Evolutionary conservation across 352 stramenopile species (phyloP).

Genomic region (Phytophthora cactorum): DNA sequence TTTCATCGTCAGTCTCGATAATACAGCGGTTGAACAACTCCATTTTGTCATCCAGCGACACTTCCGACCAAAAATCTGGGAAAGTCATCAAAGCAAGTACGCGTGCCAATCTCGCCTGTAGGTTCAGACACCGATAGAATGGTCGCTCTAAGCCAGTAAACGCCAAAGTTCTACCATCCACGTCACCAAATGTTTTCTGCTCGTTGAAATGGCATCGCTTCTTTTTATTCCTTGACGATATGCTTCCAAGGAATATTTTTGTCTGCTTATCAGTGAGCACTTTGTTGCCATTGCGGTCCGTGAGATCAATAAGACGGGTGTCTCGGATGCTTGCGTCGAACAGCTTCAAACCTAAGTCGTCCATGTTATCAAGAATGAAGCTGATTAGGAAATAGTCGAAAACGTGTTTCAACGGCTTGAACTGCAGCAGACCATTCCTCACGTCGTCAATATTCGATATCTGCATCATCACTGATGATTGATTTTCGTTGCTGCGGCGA

Average conservation of each 20-base stretch:
- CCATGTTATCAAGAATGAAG: slow-evolving; percentile 1
- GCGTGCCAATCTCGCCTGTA: slow-evolving; percentile 7
- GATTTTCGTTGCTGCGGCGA: slow-evolving; percentile 30
- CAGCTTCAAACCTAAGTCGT: not conserved
- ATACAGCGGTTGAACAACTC: not conserved
- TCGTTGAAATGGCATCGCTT: slow-evolving; percentile 14
- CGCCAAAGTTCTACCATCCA: slow-evolving; percentile 12
- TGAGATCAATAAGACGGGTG: slow-evolving; percentile 16
- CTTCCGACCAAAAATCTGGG: slow-evolving; percentile 29
- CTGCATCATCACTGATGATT: slow-evolving; percentile 26
- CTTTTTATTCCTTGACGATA: slow-evolving; percentile 14
- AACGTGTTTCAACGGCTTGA: slow-evolving; percentile 29
- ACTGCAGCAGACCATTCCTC: slow-evolving; percentile 33
- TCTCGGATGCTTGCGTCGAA: slow-evolving; percentile 1
- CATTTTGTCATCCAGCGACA: slow-evolving; percentile 20
- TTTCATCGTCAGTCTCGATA: not conserved
- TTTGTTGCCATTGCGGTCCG: slow-evolving; percentile 3
- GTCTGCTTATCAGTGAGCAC: slow-evolving; percentile 8
- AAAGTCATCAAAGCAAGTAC: slow-evolving; percentile 36
- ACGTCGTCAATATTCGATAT: slow-evolving; percentile 37
- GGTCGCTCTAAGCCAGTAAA: slow-evolving; percentile 17
- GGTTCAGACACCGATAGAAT: slow-evolving; percentile 16
- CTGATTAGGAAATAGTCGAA: slow-evolving; percentile 23
- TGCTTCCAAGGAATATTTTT: slow-evolving; percentile 2
- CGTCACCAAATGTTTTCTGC: slow-evolving; percentile 21